Conservation (phyloP, 257 asterid species). For the Coffea canephora region DNA sequence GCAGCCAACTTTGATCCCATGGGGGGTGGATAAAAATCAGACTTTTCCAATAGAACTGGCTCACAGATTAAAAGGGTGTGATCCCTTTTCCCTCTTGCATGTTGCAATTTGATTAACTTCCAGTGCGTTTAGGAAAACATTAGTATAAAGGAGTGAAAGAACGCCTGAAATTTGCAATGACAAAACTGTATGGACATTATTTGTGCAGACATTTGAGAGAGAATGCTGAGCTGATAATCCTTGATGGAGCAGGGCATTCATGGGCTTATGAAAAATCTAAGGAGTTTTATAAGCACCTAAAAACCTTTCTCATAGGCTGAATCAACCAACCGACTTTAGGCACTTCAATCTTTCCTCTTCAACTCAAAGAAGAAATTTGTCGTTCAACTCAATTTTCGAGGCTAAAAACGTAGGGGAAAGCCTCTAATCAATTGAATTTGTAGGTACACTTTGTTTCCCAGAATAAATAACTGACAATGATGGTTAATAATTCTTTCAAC, state of each 20-base stretch:
- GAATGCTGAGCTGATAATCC: constrained; percentile 43
- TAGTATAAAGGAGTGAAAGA: background rate
- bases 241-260: constrained; percentile 65
- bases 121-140: background rate
- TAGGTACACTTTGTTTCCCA: background rate
- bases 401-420: background rate
- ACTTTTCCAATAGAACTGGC: constrained; percentile 65
- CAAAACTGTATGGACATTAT: background rate
- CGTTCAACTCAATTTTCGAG: background rate
- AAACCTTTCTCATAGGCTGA: constrained; percentile 39
- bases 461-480: background rate
- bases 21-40: constrained; percentile 66
- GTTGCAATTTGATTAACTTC: background rate
- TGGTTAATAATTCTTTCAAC: background rate
- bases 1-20: constrained; percentile 61
- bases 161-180: background rate
- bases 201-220: constrained; percentile 60
- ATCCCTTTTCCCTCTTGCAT: background rate
- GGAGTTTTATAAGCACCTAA: constrained; percentile 56
- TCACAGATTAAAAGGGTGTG: constrained; percentile 55
- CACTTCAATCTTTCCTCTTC: background rate
- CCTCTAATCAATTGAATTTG: background rate
- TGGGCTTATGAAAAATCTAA: constrained; percentile 50
- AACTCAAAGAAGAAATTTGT: background rate
- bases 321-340: background rate